Evolutionary conservation across 768 basidiomycete genomes (phyloP), one percentile per base, ranked within the genome.

Genomic region (Lanmaoa pseudosensibilis): DNA sequence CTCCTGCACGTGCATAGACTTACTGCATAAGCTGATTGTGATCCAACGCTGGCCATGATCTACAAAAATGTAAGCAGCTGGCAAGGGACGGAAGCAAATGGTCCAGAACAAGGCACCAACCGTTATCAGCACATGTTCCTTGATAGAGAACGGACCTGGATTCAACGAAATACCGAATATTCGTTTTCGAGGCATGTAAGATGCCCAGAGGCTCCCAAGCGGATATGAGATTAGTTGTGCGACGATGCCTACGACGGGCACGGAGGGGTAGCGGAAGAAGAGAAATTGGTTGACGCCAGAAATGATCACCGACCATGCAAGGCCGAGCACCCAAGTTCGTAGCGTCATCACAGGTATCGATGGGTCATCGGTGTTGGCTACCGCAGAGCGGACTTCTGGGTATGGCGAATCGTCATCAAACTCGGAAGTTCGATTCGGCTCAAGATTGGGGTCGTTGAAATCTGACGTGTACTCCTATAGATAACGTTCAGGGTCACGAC

Each of bases 141-240:
- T 91, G 68, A 90, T 82, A 2, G 80, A 80, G 72, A 91, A 91
- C 2, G 83, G 86, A 27, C 90, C 90, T 0, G 89, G 88, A 67
- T 91, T 91, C 40, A 91, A 64, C 5, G 80, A 73, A 46, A 85
- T 57, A 11, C 86, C 86, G 40, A 86, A 82, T 54, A 88, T 76
- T 39, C 69, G 78, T 66, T 77, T 75, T 54, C 78, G 77, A 15
- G 87, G 87, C 27, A 87, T 47, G 54, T 74, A 73, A 9, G 76
- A 72, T 0, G 84, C 83, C 71, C 82, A 83, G 1, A 79, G 70
- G 39, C 79, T 76, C 38, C 89, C 89, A 30, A 90, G 65, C 2
- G 90, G 90, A 69, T 83, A 88, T 1, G 87, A 83, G 21, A 90
- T 67, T 39, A 92, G 71, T 67, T 89, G 88, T 2, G 87, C 88